Evolutionary conservation across 2,329 filamentous ascomycete species (phyloP), one percentile per base, ranked within the genome.

Genomic region (Plenodomus biglobosus): DNA sequence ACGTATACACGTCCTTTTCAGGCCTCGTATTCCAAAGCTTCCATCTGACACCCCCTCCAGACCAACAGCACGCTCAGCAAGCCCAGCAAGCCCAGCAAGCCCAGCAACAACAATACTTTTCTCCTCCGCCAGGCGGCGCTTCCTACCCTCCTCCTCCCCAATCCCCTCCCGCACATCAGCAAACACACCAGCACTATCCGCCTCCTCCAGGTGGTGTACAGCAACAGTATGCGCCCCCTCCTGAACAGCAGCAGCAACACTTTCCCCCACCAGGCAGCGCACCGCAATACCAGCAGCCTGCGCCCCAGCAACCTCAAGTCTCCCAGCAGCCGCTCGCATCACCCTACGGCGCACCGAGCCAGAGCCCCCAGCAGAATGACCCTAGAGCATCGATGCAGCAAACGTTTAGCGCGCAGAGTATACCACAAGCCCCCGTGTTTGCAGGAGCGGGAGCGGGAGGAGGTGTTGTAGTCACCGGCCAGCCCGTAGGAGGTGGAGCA

Each of bases 91-190:
- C n/a, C n/a, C n/a, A n/a, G 24, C 40, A 42, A 20, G 36, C 22
- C 15, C 56, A 47, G 30, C 61, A 62, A 49, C 68, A 71, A 51
- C 68, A 72, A 43, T 69, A 69, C 55, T 75, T 70, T 48, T 58
- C 71, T 18, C 71, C 72, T 45, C 73, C 73, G 17, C 57, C 66
- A 19, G 62, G 60, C 16, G 56, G 58, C 48, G 64, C 61, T 42
- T 54, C 65, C 42, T 71, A 70, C 56, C 66, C 65, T 43, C 69
- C 65, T 7, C 73, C 73, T 16, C 68, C 70, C 2, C 51, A 62
- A 17, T 64, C 58, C 37, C 62, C 65, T 22, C 65, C 68, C 24
- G 57, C 60, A 32, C 64, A 63, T 19, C 56, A 63, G 35, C 61
- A 64, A 37, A 65, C 65, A 36, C 54, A 67, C 39, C 65, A 54